Conservation (phyloP, 2,329 filamentous ascomycete genomes). For the Verruconis gallopava region DNA sequence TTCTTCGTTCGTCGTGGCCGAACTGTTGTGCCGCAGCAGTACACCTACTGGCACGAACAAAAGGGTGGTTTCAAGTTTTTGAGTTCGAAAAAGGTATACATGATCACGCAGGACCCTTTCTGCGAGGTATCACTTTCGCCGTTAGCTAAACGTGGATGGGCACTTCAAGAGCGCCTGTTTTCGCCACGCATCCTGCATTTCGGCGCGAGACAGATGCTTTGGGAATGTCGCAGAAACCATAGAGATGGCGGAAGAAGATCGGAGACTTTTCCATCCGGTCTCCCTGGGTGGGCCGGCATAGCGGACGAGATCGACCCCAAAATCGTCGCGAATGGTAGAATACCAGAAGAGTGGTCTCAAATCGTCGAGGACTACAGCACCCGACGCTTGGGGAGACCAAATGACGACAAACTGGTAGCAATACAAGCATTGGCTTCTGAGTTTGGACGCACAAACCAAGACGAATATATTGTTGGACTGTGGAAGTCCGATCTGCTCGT, state of each 20-base stretch:
- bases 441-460: background rate
- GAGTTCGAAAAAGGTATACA: background rate
- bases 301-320: background rate
- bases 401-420: background rate
- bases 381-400: background rate
- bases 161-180: conserved; percentile 4
- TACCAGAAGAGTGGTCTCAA: too few relatives aligned
- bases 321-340: background rate
- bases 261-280: background rate
- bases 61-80: background rate
- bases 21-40: background rate
- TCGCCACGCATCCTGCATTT: conserved; percentile 7
- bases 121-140: background rate
- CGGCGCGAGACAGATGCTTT: background rate
- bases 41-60: background rate
- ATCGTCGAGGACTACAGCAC: background rate
- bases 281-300: too few relatives aligned
- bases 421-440: background rate
- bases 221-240: conserved; percentile 4
- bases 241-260: background rate
- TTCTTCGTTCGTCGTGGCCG: background rate
- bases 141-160: conserved; percentile 4
- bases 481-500: background rate
- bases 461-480: background rate
- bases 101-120: conserved; percentile 10